A percentile compares a stretch with the other conserved stretches of the same genome.
Conservation (phyloP, 306 rosid species). For the Pyrus communis region DNA sequence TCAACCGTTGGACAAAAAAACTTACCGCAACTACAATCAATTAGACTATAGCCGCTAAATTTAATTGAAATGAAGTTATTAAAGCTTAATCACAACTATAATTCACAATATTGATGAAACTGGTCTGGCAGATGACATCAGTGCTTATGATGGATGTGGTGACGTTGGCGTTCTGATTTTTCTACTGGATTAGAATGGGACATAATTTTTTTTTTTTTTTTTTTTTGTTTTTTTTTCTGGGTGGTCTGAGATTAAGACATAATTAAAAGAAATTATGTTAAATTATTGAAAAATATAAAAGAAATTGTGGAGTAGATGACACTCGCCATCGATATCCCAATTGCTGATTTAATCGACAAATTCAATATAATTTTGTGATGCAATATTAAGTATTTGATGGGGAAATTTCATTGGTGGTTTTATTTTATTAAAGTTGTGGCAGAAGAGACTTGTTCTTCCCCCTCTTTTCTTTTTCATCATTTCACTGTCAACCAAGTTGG, state of each 20-base stretch:
- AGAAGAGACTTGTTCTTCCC: not conserved
- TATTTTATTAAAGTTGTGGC: not conserved
- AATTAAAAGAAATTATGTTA: too few species aligned
- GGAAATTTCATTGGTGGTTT: not conserved
- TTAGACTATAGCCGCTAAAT: not conserved
- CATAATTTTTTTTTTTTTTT: not conserved
- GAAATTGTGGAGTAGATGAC: not conserved
- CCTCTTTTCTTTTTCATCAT: not conserved
- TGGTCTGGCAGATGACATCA: not conserved
- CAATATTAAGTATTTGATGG: constrained; percentile 7
- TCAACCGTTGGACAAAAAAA: too few species aligned
- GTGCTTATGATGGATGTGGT: not conserved
- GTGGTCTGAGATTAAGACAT: not conserved
- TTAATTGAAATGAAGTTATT: not conserved
- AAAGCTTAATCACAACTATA: not conserved
- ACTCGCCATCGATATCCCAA: constrained; percentile 4
- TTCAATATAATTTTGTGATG: not conserved
- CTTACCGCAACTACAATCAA: not conserved
- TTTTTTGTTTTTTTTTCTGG: too few species aligned
- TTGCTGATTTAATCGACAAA: not conserved
- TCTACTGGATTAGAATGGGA: not conserved
- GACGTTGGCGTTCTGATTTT: not conserved
- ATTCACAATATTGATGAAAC: not conserved
- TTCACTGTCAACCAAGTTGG: not conserved
- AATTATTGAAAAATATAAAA: too few species aligned